These are phyloP conservation scores for Mikania micrantha DNA, from an alignment of 129 eudicot species.

Conservation along the genomic window DNA sequence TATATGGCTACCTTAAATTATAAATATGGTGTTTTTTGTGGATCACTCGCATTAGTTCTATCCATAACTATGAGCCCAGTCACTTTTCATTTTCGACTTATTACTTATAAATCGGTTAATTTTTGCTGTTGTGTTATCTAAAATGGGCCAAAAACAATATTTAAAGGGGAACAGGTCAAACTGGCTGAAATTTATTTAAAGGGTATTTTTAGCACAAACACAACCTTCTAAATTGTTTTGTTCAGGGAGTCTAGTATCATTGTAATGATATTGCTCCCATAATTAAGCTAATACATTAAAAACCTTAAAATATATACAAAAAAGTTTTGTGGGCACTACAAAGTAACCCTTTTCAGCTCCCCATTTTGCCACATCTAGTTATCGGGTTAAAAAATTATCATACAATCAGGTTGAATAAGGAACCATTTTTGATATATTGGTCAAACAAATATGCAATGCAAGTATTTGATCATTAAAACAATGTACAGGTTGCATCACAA, in stretches of 20 bases:
- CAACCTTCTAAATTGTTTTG: neutral
- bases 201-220: neutral
- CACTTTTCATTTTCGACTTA: neutral
- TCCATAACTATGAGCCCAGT: neutral
- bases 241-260: neutral
- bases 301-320: neutral
- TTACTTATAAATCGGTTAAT: neutral
- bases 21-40: neutral
- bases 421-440: neutral
- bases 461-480: neutral
- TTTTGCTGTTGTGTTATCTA: neutral
- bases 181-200: neutral
- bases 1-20: neutral
- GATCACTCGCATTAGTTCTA: neutral
- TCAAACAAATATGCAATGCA: too few relatives aligned
- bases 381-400: neutral
- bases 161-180: neutral
- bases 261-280: neutral
- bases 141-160: neutral
- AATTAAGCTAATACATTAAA: neutral
- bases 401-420: neutral
- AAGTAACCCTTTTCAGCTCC: neutral
- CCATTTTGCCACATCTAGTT: neutral
- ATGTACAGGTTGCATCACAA: conserved; percentile 30
- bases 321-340: neutral